Base-by-base conservation (phyloP, 2,329 filamentous ascomycete genomes). In the Davidsoniella eucalypti region DNA sequence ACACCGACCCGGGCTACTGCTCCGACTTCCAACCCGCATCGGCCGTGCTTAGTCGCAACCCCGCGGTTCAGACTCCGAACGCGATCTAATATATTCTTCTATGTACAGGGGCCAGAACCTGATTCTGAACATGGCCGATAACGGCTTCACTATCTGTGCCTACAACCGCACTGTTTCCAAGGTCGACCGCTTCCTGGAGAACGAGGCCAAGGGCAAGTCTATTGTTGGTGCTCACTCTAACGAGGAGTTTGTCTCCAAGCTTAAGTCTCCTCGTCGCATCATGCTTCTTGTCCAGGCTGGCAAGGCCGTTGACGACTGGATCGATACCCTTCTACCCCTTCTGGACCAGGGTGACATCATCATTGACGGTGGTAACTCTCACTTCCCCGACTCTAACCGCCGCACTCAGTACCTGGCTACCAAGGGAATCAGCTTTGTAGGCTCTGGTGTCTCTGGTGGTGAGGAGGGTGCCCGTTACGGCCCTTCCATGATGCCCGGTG, bases 211-310 rank as follows among this genome's bases (percentile, higher is more conserved):
- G 77, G 85, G 88, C 75, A 95, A 94, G 78, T 84, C 86, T 61
- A 84, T 98, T 61, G 79, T 95, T 58, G 92, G 92, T 67, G 90
- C 92, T 61, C 82, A 94, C 73, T 84, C 81, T 63, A 83, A 87
- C 66, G 78, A 94, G 75, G 92, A 98, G 70, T 95, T 98, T 66
- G 79, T 90, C 64, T 71, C 78, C 69, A 95, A 95, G 80, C 84
- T 98, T 67, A 96, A 96, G 86, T 86, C 78, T 63, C 92, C 92
- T 63, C 87, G 92, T 62, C 84, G 88, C 63, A 80, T 98, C 70
- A 98, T 98, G 92, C 80, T 98, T 63, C 84, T 98, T 60, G 92
- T 98, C 71, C 93, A 95, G 84, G 92, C 92, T 61, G 92, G 92
- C 64, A 85, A 92, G 76, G 83, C 92, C 56, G 92, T 98, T 60